Evolutionary conservation across 2,329 filamentous ascomycete species (phyloP).

Genomic region (Mycocentrospora acerina): DNA sequence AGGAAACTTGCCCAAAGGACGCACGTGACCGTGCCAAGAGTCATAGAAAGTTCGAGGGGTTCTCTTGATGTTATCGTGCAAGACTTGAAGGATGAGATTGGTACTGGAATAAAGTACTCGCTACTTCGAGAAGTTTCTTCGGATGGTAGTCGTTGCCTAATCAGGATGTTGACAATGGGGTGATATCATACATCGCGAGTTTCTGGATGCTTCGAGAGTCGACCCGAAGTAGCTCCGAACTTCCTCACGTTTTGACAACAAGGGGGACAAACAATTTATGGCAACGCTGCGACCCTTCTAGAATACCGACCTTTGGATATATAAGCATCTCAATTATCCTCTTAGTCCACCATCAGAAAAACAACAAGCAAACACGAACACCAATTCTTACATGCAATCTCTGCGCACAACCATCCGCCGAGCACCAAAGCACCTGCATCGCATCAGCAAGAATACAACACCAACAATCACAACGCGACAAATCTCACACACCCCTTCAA

Average conservation of each 20-base stretch:
- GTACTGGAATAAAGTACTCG: too few relatives aligned
- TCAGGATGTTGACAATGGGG: background rate
- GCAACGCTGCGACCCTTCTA: conserved; percentile 26
- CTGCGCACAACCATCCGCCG: conserved; percentile 34
- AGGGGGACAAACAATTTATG: conserved; percentile 7
- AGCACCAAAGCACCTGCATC: conserved; percentile 34
- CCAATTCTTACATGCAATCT: conserved; percentile 39
- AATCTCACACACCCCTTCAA: conserved; percentile 25
- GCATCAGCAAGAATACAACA: conserved; percentile 35
- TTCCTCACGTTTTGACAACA: conserved; percentile 18
- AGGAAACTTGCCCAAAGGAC: too few relatives aligned
- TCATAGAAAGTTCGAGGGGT: too few relatives aligned
- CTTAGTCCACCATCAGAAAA: conserved; percentile 28
- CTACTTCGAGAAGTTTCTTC: conserved; percentile 1
- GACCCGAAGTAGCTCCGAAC: conserved; percentile 23
- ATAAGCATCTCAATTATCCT: conserved; percentile 20
- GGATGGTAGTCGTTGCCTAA: conserved; percentile 1
- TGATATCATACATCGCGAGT: conserved; percentile 12
- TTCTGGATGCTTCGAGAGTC: conserved; percentile 25
- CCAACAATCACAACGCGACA: conserved; percentile 20
- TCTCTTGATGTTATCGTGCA: background rate
- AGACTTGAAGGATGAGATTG: too few relatives aligned
- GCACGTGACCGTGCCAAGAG: background rate
- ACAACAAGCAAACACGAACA: conserved; percentile 17
- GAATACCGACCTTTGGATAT: conserved; percentile 28